Evolutionary conservation across 129 eudicot genomes (phyloP), one percentile per base, ranked within the genome.

Genomic region (Ambrosia trifida): DNA sequence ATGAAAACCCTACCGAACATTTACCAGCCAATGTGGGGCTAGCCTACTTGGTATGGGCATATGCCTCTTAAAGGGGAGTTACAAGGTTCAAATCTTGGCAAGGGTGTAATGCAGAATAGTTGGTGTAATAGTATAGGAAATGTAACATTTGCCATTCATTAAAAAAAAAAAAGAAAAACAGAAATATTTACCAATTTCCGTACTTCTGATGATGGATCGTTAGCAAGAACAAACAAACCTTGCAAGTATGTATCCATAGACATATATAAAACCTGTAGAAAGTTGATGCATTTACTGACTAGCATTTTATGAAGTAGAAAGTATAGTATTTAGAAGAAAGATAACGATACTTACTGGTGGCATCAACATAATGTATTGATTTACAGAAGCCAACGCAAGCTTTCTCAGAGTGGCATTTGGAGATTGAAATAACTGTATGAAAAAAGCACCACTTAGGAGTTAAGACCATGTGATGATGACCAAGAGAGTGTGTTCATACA

Each of bases 301-400:
- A 77, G 46, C 54, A 77, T 58, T 68, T 31, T 43, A 44, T 52
- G 49, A 70, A 54, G 70, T 63, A 30, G 45, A 31, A 69, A 72
- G 52, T 64, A 28, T 5, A 68, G 46, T 64, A 60, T 47, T 61
- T 49, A 62, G 72, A 31, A 13, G 1, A 40, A 68, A 35, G 13
- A 2, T 33, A 70, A 30, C n/a, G 54, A 57, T 69, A 87, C 96
- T 89, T 79, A 94, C 99, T 54, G 84, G 71, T 68, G 99, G 99
- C 99, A 94, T 94, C 70, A 94, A 66, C 99, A 94, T 89, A 47
- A 94, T 86, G 72, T 78, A 94, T 71, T 94, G 99, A 79, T 94
- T 89, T 38, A 94, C 97, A 18, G 91, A 87, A 72, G 80, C 84
- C 83, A 94, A 78, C 17, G 99, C 86, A 66, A 90, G 91, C 82